A percentile compares a stretch with the other conserved stretches of the same genome.
phyloP scores from a whole-genome alignment of 495 filamentous ascomycete species.

The Neurospora africana region DNA sequence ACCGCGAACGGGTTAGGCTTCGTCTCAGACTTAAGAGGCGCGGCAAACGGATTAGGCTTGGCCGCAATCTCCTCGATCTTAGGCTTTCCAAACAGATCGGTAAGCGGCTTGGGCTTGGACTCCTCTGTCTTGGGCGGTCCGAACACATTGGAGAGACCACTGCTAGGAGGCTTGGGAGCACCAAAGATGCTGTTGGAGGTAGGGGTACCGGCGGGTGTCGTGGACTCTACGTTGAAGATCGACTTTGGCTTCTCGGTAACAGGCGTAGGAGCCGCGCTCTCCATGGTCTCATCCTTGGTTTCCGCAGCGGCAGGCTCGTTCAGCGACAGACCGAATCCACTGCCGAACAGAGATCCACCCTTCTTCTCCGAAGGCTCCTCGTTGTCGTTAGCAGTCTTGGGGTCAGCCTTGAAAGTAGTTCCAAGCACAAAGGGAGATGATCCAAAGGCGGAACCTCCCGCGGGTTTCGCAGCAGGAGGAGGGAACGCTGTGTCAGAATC shows the following conservation, averaged over 20 bases:
- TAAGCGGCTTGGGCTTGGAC: conserved; percentile 4
- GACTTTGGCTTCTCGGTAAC: conserved; percentile 25
- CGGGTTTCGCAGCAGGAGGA: conserved; percentile 18
- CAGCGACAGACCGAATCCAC: conserved; percentile 44
- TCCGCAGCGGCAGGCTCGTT: conserved; percentile 31
- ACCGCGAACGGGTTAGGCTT: neutral
- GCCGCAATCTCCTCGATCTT: conserved; percentile 15
- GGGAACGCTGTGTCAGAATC: conserved; percentile 32
- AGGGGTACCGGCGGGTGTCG: conserved; percentile 46
- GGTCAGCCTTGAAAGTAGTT: conserved; percentile 73
- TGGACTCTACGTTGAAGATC: conserved; percentile 33
- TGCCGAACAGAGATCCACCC: conserved; percentile 43
- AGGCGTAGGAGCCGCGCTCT: conserved; percentile 25
- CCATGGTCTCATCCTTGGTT: conserved; percentile 53
- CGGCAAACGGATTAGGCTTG: neutral
- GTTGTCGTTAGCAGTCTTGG: conserved; percentile 47
- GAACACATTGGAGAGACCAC: neutral
- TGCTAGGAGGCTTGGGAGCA: conserved; percentile 7
- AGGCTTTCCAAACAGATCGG: conserved; percentile 7
- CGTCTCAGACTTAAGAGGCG: neutral
- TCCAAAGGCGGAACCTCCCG: conserved; percentile 42
- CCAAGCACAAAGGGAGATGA: conserved; percentile 58
- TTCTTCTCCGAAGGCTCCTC: conserved; percentile 36
- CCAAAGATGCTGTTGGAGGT: conserved; percentile 29
- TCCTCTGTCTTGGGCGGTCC: conserved; percentile 3